phyloP scores from a whole-genome alignment of 768 basidiomycete species.

The Dioszegia hungarica region DNA sequence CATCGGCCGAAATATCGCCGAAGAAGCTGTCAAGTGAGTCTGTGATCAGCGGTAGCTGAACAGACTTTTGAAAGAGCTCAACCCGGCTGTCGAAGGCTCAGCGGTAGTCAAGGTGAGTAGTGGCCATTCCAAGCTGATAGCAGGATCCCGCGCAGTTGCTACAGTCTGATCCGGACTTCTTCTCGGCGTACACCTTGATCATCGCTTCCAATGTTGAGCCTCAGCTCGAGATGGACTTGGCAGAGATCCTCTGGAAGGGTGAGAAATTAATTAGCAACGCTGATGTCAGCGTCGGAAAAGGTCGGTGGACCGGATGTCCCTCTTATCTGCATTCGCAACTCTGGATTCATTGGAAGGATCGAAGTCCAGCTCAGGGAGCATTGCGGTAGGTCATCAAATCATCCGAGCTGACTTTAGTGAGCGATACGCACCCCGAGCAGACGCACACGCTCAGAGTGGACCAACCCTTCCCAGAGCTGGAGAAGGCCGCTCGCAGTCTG shows the following conservation, averaged over 20 bases:
- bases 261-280: conserved; percentile 5
- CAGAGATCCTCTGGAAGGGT: conserved; percentile 62
- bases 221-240: conserved; percentile 57
- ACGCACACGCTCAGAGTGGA: conserved; percentile 72
- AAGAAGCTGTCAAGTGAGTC: conserved; percentile 64
- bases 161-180: conserved; percentile 55
- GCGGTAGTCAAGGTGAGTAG: conserved; percentile 56
- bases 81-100: conserved; percentile 72
- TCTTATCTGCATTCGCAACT: conserved; percentile 72
- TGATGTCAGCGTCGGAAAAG: conserved; percentile 52
- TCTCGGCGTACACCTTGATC: conserved; percentile 68
- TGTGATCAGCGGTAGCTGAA: neutral
- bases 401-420: conserved; percentile 56
- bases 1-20: conserved; percentile 72
- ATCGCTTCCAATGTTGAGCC: conserved; percentile 76
- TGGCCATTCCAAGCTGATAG: neutral
- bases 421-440: conserved; percentile 74
- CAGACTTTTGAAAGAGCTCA: conserved; percentile 70
- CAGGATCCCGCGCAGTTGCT: conserved; percentile 60
- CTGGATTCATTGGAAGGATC: conserved; percentile 86
- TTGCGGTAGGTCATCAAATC: conserved; percentile 56
- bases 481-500: conserved; percentile 65
- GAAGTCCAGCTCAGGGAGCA: conserved; percentile 86
- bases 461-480: conserved; percentile 76
- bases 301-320: conserved; percentile 52